A percentile compares a stretch with the other conserved stretches of the same genome.
phyloP scores from a whole-genome alignment of 2,329 filamentous ascomycete genomes.

The Pochonia chlamydosporia region DNA sequence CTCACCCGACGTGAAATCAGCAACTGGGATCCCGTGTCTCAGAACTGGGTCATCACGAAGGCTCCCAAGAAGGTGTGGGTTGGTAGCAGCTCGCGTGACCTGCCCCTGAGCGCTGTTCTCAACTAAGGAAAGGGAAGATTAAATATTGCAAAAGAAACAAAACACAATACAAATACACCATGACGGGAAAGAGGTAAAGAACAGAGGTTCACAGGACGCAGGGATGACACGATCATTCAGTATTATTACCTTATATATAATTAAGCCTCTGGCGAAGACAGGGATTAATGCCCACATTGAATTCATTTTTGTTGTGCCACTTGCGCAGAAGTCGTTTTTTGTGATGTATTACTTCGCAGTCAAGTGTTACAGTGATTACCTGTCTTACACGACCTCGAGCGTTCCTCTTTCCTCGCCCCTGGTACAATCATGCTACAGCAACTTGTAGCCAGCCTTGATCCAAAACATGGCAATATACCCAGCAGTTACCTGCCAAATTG shows the following conservation, averaged over 20 bases:
- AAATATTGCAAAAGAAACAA: background rate
- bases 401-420: too few relatives aligned
- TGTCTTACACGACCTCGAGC: too few relatives aligned
- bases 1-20: constrained; percentile 77
- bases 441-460: constrained; percentile 31
- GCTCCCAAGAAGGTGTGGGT: constrained; percentile 49
- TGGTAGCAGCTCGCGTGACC: constrained; percentile 49
- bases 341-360: too few relatives aligned
- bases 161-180: background rate
- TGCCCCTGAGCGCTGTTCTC: constrained; percentile 33
- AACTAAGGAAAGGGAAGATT: background rate
- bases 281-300: background rate
- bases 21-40: constrained; percentile 74
- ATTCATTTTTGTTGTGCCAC: background rate
- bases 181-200: too few relatives aligned
- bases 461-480: constrained; percentile 30
- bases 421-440: constrained; percentile 1
- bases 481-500: constrained; percentile 32
- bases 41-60: constrained; percentile 72
- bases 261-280: background rate
- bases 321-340: too few relatives aligned
- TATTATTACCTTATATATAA: too few relatives aligned
- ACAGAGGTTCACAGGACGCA: too few relatives aligned
- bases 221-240: too few relatives aligned
- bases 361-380: too few relatives aligned